These are phyloP conservation scores for Fraxinus americana DNA, from an alignment of 257 asterid species.

Conservation along the genomic window DNA sequence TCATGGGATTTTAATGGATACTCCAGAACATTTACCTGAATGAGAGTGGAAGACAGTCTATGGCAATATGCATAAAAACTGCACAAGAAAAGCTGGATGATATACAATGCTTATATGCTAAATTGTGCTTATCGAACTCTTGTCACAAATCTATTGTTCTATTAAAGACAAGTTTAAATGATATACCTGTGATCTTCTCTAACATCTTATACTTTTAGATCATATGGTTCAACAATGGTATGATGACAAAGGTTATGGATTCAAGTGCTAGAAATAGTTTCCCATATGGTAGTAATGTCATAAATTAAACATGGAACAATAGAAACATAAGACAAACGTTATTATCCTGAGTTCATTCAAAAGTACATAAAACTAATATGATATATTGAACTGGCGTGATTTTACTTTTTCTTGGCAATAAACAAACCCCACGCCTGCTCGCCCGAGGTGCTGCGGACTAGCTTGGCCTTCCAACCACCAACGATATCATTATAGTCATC, in stretches of 20 bases:
- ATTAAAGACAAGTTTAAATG: neutral
- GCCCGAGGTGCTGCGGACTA: conserved; percentile 64
- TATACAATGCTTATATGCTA: neutral
- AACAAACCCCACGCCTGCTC: conserved; percentile 99
- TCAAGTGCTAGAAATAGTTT: neutral
- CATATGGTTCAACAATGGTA: neutral
- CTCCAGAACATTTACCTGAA: neutral
- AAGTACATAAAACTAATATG: conserved; percentile 7
- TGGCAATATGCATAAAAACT: neutral
- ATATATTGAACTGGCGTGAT: neutral
- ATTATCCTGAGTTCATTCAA: conserved; percentile 16
- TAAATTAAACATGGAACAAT: neutral
- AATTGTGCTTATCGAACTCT: neutral
- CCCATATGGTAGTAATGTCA: conserved; percentile 9
- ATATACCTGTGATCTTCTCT: too few relatives aligned
- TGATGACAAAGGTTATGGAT: neutral
- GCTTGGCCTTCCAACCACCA: conserved; percentile 89
- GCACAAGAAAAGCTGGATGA: neutral
- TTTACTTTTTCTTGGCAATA: conserved; percentile 69
- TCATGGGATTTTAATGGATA: neutral
- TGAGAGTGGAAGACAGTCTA: neutral
- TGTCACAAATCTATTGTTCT: neutral
- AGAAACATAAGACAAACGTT: neutral
- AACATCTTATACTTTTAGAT: neutral
- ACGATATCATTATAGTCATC: conserved; percentile 66